phyloP scores from a whole-genome alignment of 2,329 filamentous ascomycete genomes.

The Alternaria viburni region DNA sequence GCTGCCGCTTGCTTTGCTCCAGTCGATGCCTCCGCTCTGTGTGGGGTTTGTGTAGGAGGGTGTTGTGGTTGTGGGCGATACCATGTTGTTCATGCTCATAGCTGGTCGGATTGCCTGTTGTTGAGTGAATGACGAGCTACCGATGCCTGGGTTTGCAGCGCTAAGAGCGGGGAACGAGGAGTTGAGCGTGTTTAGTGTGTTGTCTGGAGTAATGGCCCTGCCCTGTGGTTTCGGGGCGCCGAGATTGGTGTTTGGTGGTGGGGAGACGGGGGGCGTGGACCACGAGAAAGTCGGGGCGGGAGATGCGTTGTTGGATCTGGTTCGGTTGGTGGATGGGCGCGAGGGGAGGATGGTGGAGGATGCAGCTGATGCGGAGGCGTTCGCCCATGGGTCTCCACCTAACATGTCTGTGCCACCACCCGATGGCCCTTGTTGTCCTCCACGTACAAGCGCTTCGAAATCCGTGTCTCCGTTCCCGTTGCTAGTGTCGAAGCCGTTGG shows the following conservation, averaged over 20 bases:
- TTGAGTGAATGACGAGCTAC: constrained; percentile 45
- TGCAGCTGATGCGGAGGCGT: constrained; percentile 40
- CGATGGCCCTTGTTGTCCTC: constrained; percentile 58
- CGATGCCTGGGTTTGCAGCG: constrained; percentile 43
- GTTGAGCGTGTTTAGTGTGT: constrained; percentile 51
- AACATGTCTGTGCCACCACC: constrained; percentile 46
- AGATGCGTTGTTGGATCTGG: constrained; percentile 34
- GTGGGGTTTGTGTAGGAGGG: constrained; percentile 28
- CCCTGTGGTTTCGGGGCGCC: constrained; percentile 35
- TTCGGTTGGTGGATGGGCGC: constrained; percentile 33
- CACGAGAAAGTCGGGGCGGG: constrained; percentile 54
- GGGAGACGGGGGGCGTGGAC: constrained; percentile 50
- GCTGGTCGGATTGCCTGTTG: constrained; percentile 47
- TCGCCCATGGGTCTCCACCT: constrained; percentile 54
- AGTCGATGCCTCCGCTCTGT: constrained; percentile 35
- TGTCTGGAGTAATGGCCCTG: constrained; percentile 61
- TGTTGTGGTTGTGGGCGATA: constrained; percentile 26
- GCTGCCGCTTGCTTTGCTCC: constrained; percentile 35
- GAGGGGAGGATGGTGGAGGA: constrained; percentile 42
- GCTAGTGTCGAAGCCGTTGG: constrained; percentile 65
- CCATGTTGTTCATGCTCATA: constrained; percentile 44
- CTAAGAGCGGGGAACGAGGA: constrained; percentile 46
- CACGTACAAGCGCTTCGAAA: constrained; percentile 90
- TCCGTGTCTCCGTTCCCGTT: constrained; percentile 70
- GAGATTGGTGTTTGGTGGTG: constrained; percentile 38